Conservation (phyloP, 2,329 filamentous ascomycete genomes). For the Mycogone perniciosa region DNA sequence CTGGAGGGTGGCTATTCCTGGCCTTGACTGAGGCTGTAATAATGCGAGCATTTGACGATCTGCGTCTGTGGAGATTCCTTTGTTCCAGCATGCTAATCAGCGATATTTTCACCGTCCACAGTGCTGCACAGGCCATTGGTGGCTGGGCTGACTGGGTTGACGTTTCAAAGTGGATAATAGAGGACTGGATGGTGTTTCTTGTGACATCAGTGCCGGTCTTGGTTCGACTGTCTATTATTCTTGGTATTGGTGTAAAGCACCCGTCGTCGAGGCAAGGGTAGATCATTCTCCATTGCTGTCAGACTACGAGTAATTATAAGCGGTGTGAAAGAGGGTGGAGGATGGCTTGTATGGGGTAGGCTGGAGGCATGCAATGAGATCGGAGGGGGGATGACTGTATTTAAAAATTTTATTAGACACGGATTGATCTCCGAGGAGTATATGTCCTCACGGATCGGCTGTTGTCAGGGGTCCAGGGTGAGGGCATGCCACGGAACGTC, state of each 20-base stretch:
- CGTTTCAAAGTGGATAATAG: slow-evolving; percentile 22
- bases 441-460: no score
- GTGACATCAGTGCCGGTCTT: slow-evolving; percentile 23
- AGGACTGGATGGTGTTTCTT: slow-evolving; percentile 22
- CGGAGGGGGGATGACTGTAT: no score
- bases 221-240: slow-evolving; percentile 23
- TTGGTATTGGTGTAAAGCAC: slow-evolving; percentile 22
- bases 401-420: no score
- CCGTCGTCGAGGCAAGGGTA: no score
- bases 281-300: no score
- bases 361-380: no score
- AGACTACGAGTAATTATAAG: no score
- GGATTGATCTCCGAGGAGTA: no score
- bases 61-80: slow-evolving; percentile 29
- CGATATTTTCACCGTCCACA: slow-evolving; percentile 24
- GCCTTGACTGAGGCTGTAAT: slow-evolving; percentile 33
- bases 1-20: slow-evolving; percentile 25
- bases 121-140: slow-evolving; percentile 28
- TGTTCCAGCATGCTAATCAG: slow-evolving; percentile 32
- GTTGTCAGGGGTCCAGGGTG: no score
- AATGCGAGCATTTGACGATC: slow-evolving; percentile 27
- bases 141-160: slow-evolving; percentile 24
- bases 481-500: no score
- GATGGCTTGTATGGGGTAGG: no score
- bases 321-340: no score